Percentiles rank a stretch among this genome's conserved stretches.
These are phyloP conservation scores for Acanthamoeba castellanii DNA, from an alignment of 208 protist species.

Conservation along the genomic window DNA sequence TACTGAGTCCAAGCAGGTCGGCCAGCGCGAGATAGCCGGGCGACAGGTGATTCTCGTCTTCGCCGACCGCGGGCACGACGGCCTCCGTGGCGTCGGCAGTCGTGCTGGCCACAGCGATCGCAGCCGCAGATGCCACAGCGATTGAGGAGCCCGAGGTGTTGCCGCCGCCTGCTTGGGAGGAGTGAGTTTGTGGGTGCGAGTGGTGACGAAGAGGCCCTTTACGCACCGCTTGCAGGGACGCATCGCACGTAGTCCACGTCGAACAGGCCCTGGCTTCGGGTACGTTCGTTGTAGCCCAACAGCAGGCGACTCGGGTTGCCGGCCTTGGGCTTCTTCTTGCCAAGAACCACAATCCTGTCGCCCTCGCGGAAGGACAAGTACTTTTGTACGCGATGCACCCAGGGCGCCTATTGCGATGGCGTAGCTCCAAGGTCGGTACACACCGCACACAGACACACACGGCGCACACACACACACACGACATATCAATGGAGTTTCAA, in stretches of 20 bases:
- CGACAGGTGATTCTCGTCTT: not conserved
- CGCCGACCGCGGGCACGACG: not conserved
- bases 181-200: not conserved
- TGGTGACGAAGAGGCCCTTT: not conserved
- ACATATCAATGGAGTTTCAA: too few species aligned
- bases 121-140: not conserved
- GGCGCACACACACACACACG: too few species aligned
- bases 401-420: not conserved
- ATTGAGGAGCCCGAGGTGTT: not conserved
- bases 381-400: conserved; percentile 8
- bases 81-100: not conserved
- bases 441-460: too few species aligned
- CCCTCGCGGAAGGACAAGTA: conserved; percentile 22
- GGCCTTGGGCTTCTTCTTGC: not conserved
- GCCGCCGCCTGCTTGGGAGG: not conserved
- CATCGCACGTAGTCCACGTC: conserved; percentile 58
- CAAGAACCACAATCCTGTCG: not conserved
- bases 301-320: not conserved
- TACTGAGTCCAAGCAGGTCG: not conserved
- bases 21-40: not conserved
- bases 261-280: conserved; percentile 34
- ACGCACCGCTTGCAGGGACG: not conserved
- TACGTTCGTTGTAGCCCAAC: conserved; percentile 2
- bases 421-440: too few species aligned
- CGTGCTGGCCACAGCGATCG: conserved; percentile 1